Evolutionary conservation across 371 early-diverging fungal genomes (phyloP), one percentile per base, ranked within the genome.

Genomic region (Mucor plumbeus): DNA sequence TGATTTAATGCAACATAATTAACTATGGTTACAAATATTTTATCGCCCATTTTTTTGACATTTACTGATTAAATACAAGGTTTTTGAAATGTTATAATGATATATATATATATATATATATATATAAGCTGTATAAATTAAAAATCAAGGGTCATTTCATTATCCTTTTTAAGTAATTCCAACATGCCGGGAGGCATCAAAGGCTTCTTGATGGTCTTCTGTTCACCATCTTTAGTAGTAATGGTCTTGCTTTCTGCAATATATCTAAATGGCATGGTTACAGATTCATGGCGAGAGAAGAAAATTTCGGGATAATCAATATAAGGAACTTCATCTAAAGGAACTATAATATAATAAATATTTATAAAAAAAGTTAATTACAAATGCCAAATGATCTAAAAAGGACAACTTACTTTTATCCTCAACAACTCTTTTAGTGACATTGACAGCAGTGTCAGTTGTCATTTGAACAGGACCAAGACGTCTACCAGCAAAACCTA

Each of bases 401-500:
- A 53, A 17, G 0, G 21, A 3, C 8, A 15, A 59, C 72, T 59
- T 81, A 89, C 89, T 74, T 71, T 71, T 76, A 61, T 87, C 87
- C 59, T 87, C 87, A 17, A 88, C 82, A 5, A 89, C 80, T 41
- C 80, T 78, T 48, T 81, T 83, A 9, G 90, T 87, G 21, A 89
- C 90, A 72, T 85, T 84, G 63, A 89, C 79, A 36, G 87, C 88
- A 11, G 88, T 88, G 59, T 87, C 88, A 1, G 88, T 87, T 19
- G 94, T 92, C 92, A 94, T 92, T 66, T 94, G 94, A 34, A 88
- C 75, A 6, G 86, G 80, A 10, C 92, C 94, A 66, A 94, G 80
- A 39, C 91, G 90, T 63, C 94, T 83, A n/a, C 88, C 87, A n/a
- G 81, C 87, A 71, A 92, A 92, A 19, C 92, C 93, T 13, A 88